A percentile compares a stretch with the other conserved stretches of the same genome.
phyloP scores from a whole-genome alignment of 192 early-diverging fungal species.

The Linnemannia elongata region DNA sequence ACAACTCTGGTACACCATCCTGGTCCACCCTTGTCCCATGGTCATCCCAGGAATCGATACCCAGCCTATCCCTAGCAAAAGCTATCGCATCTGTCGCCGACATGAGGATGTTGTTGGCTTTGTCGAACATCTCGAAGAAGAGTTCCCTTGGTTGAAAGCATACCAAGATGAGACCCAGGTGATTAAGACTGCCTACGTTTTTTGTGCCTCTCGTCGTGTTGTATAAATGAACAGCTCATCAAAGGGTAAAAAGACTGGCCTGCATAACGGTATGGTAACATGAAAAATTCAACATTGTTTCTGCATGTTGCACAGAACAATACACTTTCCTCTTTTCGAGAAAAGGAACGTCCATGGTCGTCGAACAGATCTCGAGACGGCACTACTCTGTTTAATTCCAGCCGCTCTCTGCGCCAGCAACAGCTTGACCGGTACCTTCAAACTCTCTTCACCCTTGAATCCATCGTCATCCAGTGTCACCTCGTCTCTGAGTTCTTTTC shows the following conservation, averaged over 20 bases:
- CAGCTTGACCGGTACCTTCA: constrained; percentile 7
- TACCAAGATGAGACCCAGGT: neutral
- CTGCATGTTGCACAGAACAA: neutral
- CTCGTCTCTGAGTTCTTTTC: constrained; percentile 41
- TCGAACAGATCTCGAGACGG: neutral
- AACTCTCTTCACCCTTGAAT: neutral
- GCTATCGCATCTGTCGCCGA: constrained; percentile 18
- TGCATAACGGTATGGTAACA: neutral
- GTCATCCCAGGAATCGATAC: neutral
- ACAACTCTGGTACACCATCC: constrained; percentile 17
- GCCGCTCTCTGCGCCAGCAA: neutral
- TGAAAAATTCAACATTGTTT: too few relatives aligned
- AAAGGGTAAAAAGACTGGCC: neutral
- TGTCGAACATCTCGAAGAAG: constrained; percentile 15
- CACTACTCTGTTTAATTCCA: neutral
- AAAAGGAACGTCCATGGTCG: constrained; percentile 1
- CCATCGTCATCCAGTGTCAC: neutral
- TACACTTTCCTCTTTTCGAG: neutral
- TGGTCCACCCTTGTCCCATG: constrained; percentile 7
- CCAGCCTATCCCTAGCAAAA: constrained; percentile 10
- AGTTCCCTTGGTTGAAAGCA: constrained; percentile 17
- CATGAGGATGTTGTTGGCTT: constrained; percentile 24
- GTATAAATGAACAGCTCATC: neutral
- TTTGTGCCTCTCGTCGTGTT: neutral
- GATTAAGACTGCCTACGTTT: neutral